phyloP scores from a whole-genome alignment of 2,329 filamentous ascomycete species.

The Fusarium torulosum region DNA sequence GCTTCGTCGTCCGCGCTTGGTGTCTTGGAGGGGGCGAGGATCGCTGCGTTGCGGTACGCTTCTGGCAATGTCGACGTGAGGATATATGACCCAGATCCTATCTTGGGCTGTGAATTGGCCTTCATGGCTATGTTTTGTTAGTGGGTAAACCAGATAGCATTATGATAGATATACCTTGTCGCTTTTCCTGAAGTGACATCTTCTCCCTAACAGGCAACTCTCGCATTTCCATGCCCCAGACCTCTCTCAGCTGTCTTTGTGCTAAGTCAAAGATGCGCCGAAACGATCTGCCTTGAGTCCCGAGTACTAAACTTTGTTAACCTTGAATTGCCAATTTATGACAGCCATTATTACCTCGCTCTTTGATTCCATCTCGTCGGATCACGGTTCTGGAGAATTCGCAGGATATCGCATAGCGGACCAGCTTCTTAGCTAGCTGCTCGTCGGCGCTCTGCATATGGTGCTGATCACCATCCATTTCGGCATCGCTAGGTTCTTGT shows the following conservation, averaged over 20 bases:
- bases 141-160: not conserved
- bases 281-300: constrained; percentile 77
- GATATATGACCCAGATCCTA: constrained; percentile 78
- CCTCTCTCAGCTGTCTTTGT: constrained; percentile 75
- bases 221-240: constrained; percentile 93
- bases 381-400: constrained; percentile 73
- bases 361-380: constrained; percentile 71
- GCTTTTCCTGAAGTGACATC: constrained; percentile 80
- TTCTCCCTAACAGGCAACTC: constrained; percentile 87
- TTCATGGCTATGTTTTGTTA: constrained; percentile 53
- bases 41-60: constrained; percentile 72
- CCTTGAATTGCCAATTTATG: not conserved
- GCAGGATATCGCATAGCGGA: constrained; percentile 76
- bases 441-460: constrained; percentile 59
- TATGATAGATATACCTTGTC: constrained; percentile 69
- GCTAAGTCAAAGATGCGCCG: constrained; percentile 81
- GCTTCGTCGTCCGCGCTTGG: constrained; percentile 77
- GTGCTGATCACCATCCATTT: constrained; percentile 49
- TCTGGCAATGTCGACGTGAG: constrained; percentile 79
- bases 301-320: constrained; percentile 70
- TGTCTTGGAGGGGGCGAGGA: constrained; percentile 76
- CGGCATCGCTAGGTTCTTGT: constrained; percentile 56
- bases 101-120: constrained; percentile 64
- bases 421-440: constrained; percentile 73
- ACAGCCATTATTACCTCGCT: constrained; percentile 63